These are phyloP conservation scores for Phaeosphaeriaceae sp. DNA, from an alignment of 2,329 filamentous ascomycete species.

Conservation along the genomic window DNA sequence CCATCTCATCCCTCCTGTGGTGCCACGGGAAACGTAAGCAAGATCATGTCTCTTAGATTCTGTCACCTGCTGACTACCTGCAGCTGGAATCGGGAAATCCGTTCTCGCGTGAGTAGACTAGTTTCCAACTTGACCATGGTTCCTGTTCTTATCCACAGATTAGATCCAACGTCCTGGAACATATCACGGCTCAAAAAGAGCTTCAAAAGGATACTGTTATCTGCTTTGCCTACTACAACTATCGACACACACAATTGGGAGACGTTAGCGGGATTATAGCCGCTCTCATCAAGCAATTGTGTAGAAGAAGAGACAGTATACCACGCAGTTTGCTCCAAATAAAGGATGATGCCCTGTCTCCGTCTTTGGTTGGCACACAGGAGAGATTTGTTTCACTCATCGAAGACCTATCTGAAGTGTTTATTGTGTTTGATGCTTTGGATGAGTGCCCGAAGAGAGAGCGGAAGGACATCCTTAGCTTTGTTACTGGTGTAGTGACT, in stretches of 20 bases:
- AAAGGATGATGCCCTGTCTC: slow-evolving; percentile 11
- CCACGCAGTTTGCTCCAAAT: slow-evolving; percentile 12
- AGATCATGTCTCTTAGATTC: background rate
- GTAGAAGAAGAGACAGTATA: slow-evolving; percentile 8
- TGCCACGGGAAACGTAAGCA: slow-evolving; percentile 29
- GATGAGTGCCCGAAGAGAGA: slow-evolving; percentile 21
- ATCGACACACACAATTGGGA: slow-evolving; percentile 12
- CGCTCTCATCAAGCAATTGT: slow-evolving; percentile 18
- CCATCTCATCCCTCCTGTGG: slow-evolving; percentile 22
- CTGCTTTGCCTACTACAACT: slow-evolving; percentile 31
- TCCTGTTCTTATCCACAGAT: background rate
- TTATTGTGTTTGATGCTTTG: slow-evolving; percentile 19
- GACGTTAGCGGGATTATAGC: slow-evolving; percentile 10
- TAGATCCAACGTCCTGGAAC: slow-evolving; percentile 28
- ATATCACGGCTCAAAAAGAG: slow-evolving; percentile 16
- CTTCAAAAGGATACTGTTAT: slow-evolving; percentile 16
- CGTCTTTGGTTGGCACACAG: slow-evolving; percentile 15
- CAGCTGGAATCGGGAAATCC: slow-evolving; percentile 32
- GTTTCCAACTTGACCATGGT: background rate
- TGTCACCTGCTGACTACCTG: slow-evolving; percentile 5
- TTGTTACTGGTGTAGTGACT: slow-evolving; percentile 13
- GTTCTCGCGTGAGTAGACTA: slow-evolving; percentile 22
- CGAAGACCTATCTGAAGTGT: slow-evolving; percentile 10
- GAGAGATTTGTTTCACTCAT: slow-evolving; percentile 10
- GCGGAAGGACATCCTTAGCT: slow-evolving; percentile 5